Percentiles rank a stretch among this genome's conserved stretches.
phyloP scores from a whole-genome alignment of 2,329 filamentous ascomycete genomes.

The Colletotrichum filicis region DNA sequence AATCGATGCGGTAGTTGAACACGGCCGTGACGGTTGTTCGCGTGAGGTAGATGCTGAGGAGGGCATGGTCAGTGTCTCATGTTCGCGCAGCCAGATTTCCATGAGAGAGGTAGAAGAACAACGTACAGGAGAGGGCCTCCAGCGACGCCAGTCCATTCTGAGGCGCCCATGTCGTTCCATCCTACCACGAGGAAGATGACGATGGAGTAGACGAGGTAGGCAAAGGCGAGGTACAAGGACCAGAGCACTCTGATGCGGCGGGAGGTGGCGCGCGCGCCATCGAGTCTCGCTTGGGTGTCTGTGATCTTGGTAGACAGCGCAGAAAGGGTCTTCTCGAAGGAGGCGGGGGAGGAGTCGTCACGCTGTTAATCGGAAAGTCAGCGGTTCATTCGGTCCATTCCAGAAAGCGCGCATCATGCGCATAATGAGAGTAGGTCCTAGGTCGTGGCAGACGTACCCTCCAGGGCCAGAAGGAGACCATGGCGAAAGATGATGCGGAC shows the following conservation, averaged over 20 bases:
- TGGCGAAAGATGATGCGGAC: conserved; percentile 47
- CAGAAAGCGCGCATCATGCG: neutral
- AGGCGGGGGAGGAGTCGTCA: conserved; percentile 84
- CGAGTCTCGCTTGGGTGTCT: conserved; percentile 77
- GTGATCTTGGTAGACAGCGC: conserved; percentile 85
- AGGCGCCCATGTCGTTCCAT: conserved; percentile 78
- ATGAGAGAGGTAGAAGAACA: neutral
- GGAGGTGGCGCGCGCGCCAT: conserved; percentile 76
- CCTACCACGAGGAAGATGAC: conserved; percentile 88
- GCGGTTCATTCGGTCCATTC: neutral
- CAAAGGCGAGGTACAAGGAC: conserved; percentile 91
- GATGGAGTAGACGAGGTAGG: conserved; percentile 87
- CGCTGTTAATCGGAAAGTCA: conserved; percentile 59
- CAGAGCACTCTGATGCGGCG: conserved; percentile 85
- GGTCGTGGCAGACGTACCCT: conserved; percentile 62
- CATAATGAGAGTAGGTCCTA: neutral
- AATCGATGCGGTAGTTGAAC: conserved; percentile 85
- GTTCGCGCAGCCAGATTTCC: neutral
- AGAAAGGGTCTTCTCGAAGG: conserved; percentile 92
- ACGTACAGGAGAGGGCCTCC: conserved; percentile 82
- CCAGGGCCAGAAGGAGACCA: conserved; percentile 91
- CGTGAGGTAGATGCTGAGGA: conserved; percentile 78
- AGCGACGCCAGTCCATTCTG: conserved; percentile 82
- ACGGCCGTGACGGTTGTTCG: conserved; percentile 74
- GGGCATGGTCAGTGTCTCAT: conserved; percentile 4